A percentile compares a stretch with the other conserved stretches of the same genome.
phyloP scores from a whole-genome alignment of 192 early-diverging fungal species.

The Coemansia reversa region DNA sequence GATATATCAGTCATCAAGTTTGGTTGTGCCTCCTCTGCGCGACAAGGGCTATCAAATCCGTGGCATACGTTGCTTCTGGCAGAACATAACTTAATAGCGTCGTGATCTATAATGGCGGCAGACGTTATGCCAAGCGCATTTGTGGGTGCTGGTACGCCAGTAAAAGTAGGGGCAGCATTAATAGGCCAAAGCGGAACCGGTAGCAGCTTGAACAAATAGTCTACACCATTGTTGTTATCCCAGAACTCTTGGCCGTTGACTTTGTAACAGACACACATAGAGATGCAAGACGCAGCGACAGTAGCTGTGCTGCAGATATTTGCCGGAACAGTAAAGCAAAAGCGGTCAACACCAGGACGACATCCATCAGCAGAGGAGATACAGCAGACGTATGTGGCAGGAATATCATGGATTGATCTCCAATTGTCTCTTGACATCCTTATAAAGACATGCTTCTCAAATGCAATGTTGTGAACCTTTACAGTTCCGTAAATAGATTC shows the following conservation, averaged over 20 bases:
- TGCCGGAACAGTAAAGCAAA: constrained; percentile 65
- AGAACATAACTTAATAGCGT: constrained; percentile 10
- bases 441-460: constrained; percentile 74
- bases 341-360: constrained; percentile 64
- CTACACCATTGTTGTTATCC: constrained; percentile 91
- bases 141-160: neutral
- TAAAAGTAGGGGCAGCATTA: no score
- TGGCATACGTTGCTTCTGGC: constrained; percentile 3
- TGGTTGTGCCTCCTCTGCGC: neutral
- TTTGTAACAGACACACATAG: constrained; percentile 65
- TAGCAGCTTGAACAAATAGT: constrained; percentile 67
- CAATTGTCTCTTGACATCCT: constrained; percentile 79
- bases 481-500: constrained; percentile 64
- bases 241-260: constrained; percentile 76
- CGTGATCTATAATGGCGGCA: neutral
- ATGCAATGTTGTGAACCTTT: constrained; percentile 83
- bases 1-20: constrained; percentile 4
- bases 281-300: constrained; percentile 37
- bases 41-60: constrained; percentile 9
- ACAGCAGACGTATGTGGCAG: constrained; percentile 64
- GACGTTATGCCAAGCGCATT: neutral
- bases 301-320: neutral
- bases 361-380: constrained; percentile 42
- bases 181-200: neutral
- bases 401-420: constrained; percentile 66